These are phyloP conservation scores for Aspergillus nidulans DNA, from an alignment of 495 filamentous ascomycete species.

Conservation along the genomic window DNA sequence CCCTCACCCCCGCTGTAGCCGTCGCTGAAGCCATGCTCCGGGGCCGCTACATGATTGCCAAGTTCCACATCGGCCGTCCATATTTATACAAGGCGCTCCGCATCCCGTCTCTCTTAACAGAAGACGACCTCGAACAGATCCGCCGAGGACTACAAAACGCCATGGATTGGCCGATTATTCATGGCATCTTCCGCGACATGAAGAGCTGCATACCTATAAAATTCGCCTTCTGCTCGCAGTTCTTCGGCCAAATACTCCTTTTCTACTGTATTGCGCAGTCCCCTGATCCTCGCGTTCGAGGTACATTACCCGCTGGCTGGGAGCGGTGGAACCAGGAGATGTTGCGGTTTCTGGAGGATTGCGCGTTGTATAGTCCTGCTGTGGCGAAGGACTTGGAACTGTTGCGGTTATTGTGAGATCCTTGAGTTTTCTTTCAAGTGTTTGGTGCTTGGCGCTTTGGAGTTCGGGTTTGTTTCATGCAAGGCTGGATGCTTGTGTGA, in stretches of 20 bases:
- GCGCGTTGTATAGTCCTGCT: slow-evolving; percentile 38
- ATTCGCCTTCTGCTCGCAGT: slow-evolving; percentile 49
- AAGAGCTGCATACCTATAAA: slow-evolving; percentile 45
- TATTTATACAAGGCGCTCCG: slow-evolving; percentile 47
- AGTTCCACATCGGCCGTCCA: slow-evolving; percentile 47
- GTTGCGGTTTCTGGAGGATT: slow-evolving; percentile 41
- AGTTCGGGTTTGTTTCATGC: too few species aligned
- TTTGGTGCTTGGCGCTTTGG: neutral
- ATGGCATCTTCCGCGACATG: slow-evolving; percentile 43
- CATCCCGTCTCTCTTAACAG: slow-evolving; percentile 33
- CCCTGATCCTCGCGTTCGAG: slow-evolving; percentile 30
- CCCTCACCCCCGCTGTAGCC: slow-evolving; percentile 36
- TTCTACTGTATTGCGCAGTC: slow-evolving; percentile 47
- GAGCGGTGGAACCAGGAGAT: slow-evolving; percentile 46
- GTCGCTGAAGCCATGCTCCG: slow-evolving; percentile 46
- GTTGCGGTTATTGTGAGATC: slow-evolving; percentile 30
- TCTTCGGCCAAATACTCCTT: slow-evolving; percentile 45
- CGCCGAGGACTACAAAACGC: slow-evolving; percentile 38
- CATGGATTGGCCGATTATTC: slow-evolving; percentile 44
- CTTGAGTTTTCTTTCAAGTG: too few species aligned
- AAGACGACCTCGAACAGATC: slow-evolving; percentile 44
- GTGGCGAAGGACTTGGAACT: slow-evolving; percentile 44
- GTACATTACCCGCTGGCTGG: slow-evolving; percentile 40
- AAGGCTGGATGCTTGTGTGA: too few species aligned
- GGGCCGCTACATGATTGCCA: slow-evolving; percentile 41